These are phyloP conservation scores for Beauveria pseudobassiana DNA, from an alignment of 2,329 filamentous ascomycete species.

Conservation along the genomic window DNA sequence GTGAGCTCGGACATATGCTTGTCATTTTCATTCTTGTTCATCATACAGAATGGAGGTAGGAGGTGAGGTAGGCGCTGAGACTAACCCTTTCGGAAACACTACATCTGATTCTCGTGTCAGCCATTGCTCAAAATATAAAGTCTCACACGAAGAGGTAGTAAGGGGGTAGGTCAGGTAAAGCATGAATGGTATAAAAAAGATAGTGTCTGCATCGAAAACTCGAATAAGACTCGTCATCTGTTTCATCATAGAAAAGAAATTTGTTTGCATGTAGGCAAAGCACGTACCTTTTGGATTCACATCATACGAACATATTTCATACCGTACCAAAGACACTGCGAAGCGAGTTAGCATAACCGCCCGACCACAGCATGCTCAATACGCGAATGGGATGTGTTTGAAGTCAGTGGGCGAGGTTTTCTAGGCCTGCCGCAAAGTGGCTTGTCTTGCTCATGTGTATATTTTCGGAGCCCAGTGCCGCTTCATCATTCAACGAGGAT, in stretches of 20 bases:
- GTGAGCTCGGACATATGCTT: slow-evolving; percentile 95
- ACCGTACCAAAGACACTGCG: not conserved
- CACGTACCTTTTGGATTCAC: not conserved
- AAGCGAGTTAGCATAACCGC: not conserved
- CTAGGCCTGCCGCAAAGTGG: slow-evolving; percentile 97
- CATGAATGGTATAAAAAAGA: slow-evolving; percentile 66
- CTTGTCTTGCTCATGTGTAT: slow-evolving; percentile 66
- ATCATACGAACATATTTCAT: not conserved
- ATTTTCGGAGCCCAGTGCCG: slow-evolving; percentile 94
- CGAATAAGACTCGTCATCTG: slow-evolving; percentile 77
- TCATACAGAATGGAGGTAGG: slow-evolving; percentile 44
- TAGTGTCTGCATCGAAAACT: slow-evolving; percentile 64
- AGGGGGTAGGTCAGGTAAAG: slow-evolving; percentile 37
- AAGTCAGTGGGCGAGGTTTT: slow-evolving; percentile 98
- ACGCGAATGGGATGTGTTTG: not conserved
- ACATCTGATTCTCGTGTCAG: slow-evolving; percentile 17
- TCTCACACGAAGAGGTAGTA: slow-evolving; percentile 11
- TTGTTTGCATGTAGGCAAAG: slow-evolving; percentile 6
- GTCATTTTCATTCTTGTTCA: slow-evolving; percentile 80
- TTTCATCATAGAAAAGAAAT: slow-evolving; percentile 30
- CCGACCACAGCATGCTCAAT: not conserved
- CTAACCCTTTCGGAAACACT: slow-evolving; percentile 12
- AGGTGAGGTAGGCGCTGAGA: slow-evolving; percentile 9
- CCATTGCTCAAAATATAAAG: slow-evolving; percentile 16
- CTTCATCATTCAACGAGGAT: slow-evolving; percentile 60